These are phyloP conservation scores for Suillus paluster DNA, from an alignment of 768 basidiomycete genomes.

Conservation along the genomic window DNA sequence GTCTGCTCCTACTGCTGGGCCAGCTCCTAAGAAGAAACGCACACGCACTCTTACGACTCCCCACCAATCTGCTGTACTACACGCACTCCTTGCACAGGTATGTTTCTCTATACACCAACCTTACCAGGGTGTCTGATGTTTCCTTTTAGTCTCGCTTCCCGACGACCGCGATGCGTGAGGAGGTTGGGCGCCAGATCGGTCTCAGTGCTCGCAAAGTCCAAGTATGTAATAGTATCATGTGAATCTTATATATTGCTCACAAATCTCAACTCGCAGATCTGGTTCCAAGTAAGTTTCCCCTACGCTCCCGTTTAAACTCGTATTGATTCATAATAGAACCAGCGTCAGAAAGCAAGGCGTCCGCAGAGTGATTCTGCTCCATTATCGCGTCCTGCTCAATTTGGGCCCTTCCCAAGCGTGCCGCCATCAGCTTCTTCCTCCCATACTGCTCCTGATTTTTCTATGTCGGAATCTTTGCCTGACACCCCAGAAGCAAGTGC, in stretches of 20 bases:
- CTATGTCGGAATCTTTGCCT: slow-evolving; percentile 4
- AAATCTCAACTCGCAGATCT: slow-evolving; percentile 57
- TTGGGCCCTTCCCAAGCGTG: slow-evolving; percentile 60
- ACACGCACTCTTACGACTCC: slow-evolving; percentile 88
- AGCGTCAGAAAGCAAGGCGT: slow-evolving; percentile 84
- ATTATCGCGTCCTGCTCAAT: slow-evolving; percentile 59
- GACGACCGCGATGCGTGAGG: slow-evolving; percentile 85
- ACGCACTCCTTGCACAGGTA: slow-evolving; percentile 87
- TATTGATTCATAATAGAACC: slow-evolving; percentile 58
- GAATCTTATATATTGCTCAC: slow-evolving; percentile 15
- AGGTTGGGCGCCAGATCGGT: slow-evolving; percentile 86
- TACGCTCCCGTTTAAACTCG: slow-evolving; percentile 13
- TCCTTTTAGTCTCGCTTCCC: slow-evolving; percentile 79
- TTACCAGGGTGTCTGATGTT: not conserved
- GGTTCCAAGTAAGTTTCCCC: slow-evolving; percentile 71
- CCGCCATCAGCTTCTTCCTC: slow-evolving; percentile 38
- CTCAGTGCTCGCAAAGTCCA: slow-evolving; percentile 90
- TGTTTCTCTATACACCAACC: slow-evolving; percentile 11
- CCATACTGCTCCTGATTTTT: slow-evolving; percentile 14
- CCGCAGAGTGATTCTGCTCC: slow-evolving; percentile 66
- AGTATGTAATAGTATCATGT: slow-evolving; percentile 48
- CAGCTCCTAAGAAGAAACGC: slow-evolving; percentile 62
- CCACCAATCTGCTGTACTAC: slow-evolving; percentile 86
- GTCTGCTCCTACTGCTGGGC: slow-evolving; percentile 37
- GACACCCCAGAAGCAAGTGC: slow-evolving; percentile 21